These are phyloP conservation scores for Fusarium bulbicola DNA, from an alignment of 2,329 filamentous ascomycete genomes.

Conservation along the genomic window DNA sequence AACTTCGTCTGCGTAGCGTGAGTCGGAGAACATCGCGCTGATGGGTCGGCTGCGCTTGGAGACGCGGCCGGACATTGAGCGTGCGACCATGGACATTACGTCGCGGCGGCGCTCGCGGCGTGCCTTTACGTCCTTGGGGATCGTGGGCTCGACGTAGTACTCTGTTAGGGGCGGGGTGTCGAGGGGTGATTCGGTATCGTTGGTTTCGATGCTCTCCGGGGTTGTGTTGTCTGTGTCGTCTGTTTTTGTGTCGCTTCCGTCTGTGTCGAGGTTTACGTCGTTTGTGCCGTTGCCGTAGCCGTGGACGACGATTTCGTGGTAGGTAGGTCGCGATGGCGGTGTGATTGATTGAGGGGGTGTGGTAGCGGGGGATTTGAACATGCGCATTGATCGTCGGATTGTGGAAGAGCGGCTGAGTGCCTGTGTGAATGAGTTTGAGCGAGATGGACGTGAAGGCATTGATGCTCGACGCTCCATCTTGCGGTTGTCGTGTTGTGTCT, in stretches of 20 bases:
- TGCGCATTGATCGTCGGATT: slow-evolving; percentile 47
- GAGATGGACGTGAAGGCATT: slow-evolving; percentile 34
- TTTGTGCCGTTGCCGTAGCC: slow-evolving; percentile 65
- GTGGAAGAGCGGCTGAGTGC: slow-evolving; percentile 47
- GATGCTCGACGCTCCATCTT: slow-evolving; percentile 30
- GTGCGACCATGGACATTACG: slow-evolving; percentile 41
- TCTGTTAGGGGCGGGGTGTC: slow-evolving; percentile 33
- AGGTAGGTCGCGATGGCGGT: slow-evolving; percentile 37
- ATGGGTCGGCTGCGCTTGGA: slow-evolving; percentile 40
- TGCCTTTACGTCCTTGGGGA: slow-evolving; percentile 33
- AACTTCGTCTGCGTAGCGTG: slow-evolving; percentile 40
- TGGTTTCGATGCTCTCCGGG: slow-evolving; percentile 38
- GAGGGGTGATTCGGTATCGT: slow-evolving; percentile 41
- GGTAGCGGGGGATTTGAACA: slow-evolving; percentile 40
- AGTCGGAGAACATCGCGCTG: slow-evolving; percentile 42
- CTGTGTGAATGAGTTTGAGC: slow-evolving; percentile 45
- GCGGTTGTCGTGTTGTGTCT: slow-evolving; percentile 6
- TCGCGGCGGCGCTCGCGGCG: slow-evolving; percentile 44
- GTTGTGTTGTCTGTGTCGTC: slow-evolving; percentile 28
- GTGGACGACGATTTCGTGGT: slow-evolving; percentile 62
- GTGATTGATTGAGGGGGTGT: slow-evolving; percentile 27
- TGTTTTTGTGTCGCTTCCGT: slow-evolving; percentile 33
- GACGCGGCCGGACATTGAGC: slow-evolving; percentile 39
- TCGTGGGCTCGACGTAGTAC: slow-evolving; percentile 22
- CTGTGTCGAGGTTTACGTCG: slow-evolving; percentile 43